Percentiles rank a stretch among this genome's conserved stretches.
Evolutionary conservation across 495 filamentous ascomycete genomes (phyloP).

Genomic region (Poronia punctata): DNA sequence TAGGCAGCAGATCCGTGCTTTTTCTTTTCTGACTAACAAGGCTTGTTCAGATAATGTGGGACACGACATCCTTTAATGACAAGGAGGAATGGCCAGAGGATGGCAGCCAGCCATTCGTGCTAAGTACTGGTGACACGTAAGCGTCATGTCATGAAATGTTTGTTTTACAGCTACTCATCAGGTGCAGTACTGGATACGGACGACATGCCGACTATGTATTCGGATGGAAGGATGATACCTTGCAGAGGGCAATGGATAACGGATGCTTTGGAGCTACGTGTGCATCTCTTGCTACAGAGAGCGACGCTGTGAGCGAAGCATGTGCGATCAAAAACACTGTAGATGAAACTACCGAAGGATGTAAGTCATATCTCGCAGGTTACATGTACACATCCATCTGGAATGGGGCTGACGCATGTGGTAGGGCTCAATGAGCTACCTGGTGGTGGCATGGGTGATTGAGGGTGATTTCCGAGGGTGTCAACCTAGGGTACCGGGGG

Average conservation of each 20-base stretch:
- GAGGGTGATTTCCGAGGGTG: too few relatives aligned
- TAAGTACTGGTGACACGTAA: constrained; percentile 33
- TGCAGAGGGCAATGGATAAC: constrained; percentile 38
- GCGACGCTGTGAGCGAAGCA: constrained; percentile 22
- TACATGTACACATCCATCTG: too few relatives aligned
- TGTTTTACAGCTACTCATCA: not conserved
- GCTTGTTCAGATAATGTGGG: constrained; percentile 20
- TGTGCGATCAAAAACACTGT: constrained; percentile 31
- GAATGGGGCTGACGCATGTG: not conserved
- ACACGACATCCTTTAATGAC: constrained; percentile 34
- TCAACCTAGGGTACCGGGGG: too few relatives aligned
- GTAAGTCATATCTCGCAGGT: constrained; percentile 18
- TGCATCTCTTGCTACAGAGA: constrained; percentile 22
- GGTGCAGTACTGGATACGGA: constrained; percentile 29
- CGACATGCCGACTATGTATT: constrained; percentile 42
- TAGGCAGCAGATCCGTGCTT: too few relatives aligned
- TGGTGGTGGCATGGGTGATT: constrained; percentile 8
- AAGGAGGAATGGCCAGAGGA: constrained; percentile 34
- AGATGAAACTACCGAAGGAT: constrained; percentile 30
- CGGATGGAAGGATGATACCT: constrained; percentile 34
- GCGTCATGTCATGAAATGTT: not conserved
- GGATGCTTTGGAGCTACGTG: constrained; percentile 31
- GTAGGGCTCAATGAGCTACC: constrained; percentile 12
- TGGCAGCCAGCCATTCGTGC: constrained; percentile 34
- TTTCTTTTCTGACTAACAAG: not conserved